Evolutionary conservation across 2,329 filamentous ascomycete species (phyloP).

Genomic region (Aspergillus intermedius): DNA sequence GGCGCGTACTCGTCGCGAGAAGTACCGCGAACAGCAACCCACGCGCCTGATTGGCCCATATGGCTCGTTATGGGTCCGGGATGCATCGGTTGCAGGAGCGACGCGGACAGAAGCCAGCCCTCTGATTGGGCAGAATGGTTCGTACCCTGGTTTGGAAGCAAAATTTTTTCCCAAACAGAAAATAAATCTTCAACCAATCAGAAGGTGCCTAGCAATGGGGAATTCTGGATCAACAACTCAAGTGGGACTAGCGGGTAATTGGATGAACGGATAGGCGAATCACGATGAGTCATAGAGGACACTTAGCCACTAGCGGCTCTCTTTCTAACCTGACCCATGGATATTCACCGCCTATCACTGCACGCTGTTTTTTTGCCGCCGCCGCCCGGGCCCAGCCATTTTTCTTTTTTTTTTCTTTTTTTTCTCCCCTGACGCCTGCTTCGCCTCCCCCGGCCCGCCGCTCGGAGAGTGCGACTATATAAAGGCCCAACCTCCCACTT

Average conservation of each 20-base stretch:
- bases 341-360: slow-evolving; percentile 19
- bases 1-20: slow-evolving; percentile 22
- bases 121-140: slow-evolving; percentile 23
- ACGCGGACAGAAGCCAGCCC: slow-evolving; percentile 17
- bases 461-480: slow-evolving; percentile 34
- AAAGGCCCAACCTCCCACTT: slow-evolving; percentile 35
- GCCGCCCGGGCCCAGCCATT: slow-evolving; percentile 24
- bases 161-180: slow-evolving; percentile 4
- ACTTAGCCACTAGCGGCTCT: slow-evolving; percentile 17
- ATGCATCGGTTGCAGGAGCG: slow-evolving; percentile 22
- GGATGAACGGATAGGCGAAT: slow-evolving; percentile 1
- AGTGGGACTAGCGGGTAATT: slow-evolving; percentile 5
- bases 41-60: slow-evolving; percentile 21
- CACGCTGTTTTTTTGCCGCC: slow-evolving; percentile 27
- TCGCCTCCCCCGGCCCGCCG: slow-evolving; percentile 10
- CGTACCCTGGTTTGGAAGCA: slow-evolving; percentile 18
- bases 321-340: slow-evolving; percentile 3
- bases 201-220: slow-evolving; percentile 9
- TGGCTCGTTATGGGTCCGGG: slow-evolving; percentile 12
- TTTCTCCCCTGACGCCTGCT: slow-evolving; percentile 27
- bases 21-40: slow-evolving; percentile 16
- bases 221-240: slow-evolving; percentile 8
- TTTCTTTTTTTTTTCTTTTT: no score
- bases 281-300: slow-evolving; percentile 7
- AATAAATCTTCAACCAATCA: slow-evolving; percentile 12